Base-by-base conservation (phyloP, 176 grass and related monocot species). In the Avena insularis region DNA sequence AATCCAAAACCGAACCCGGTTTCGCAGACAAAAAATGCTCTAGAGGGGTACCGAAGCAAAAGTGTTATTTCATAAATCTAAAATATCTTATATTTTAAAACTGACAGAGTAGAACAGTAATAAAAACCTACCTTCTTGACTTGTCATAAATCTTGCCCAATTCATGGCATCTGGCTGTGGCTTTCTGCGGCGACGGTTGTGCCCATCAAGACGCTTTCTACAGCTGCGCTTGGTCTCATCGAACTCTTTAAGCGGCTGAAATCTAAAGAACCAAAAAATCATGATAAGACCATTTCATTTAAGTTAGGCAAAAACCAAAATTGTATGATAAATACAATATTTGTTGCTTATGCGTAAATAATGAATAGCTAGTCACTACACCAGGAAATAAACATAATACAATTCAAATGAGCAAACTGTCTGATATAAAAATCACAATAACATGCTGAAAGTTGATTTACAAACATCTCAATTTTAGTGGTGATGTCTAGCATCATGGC, bases 161-260 rank as follows among this genome's bases (percentile, higher is more conserved):
- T 69, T 91, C 81, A 92, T 87, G 43, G 87, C 47, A 72, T 95
- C 93, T 65, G 88, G 89, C 15, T 86, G 91, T 40, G 93, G 91
- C 83, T 95, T 98, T 77, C 96, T 95, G 65, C 96, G 81, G 2
- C 96, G 91, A 68, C 93, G 89, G 33, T 98, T 98, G 88, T 98
- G 96, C 46, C 96, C 93, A 83, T 98, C 93, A 38, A 98, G 86
- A 13, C 96, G 91, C 73, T 95, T 98, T 75, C 96, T 95, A 60
- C 96, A 98, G 71, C 96, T 98, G 82, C 96, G 88, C 48, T 98
- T 98, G 45, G 82, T 59, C 67, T 95, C 96, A 50, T 98, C 96
- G 55, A 98, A 98, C 83, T 98, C 96, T 33, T 40, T 85, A 74
- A 98, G 90, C 78, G 92, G 79, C 69, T 98, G 96, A 87, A 98